Evolutionary conservation across 2,329 filamentous ascomycete genomes (phyloP).

Genomic region (Aspergillus sp.): DNA sequence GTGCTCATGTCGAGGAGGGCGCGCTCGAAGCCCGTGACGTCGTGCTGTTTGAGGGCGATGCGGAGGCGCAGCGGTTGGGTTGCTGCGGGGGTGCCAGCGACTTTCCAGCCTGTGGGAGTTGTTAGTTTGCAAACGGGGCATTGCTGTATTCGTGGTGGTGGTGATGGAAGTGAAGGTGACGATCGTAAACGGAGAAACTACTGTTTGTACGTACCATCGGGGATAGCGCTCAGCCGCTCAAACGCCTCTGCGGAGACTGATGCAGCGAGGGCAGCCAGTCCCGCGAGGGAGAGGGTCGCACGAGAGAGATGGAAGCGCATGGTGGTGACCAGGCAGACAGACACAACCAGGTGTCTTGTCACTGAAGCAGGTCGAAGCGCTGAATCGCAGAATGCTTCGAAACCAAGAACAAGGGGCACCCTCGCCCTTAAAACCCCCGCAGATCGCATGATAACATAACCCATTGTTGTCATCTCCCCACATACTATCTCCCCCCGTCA

Average conservation of each 20-base stretch:
- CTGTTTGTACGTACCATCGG: slow-evolving; percentile 33
- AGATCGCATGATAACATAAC: not conserved
- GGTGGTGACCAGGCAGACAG: not conserved
- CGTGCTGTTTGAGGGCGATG: slow-evolving; percentile 42
- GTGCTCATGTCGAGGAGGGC: slow-evolving; percentile 56
- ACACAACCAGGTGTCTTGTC: not conserved
- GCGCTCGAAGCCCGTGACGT: slow-evolving; percentile 47
- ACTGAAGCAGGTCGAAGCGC: too few relatives aligned
- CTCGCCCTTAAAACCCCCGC: not conserved
- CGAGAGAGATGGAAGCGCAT: slow-evolving; percentile 34
- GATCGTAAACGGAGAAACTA: not conserved
- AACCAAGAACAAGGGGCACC: not conserved
- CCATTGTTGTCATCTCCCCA: not conserved
- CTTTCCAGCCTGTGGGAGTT: slow-evolving; percentile 35
- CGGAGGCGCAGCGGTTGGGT: slow-evolving; percentile 37
- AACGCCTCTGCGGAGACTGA: slow-evolving; percentile 39
- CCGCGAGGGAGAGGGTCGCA: slow-evolving; percentile 35
- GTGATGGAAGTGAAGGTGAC: not conserved
- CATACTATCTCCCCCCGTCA: not conserved
- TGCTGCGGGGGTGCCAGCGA: slow-evolving; percentile 31
- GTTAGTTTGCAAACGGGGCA: not conserved
- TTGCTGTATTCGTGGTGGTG: not conserved
- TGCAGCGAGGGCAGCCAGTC: slow-evolving; percentile 33
- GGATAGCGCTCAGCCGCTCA: slow-evolving; percentile 40
- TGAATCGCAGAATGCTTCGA: not conserved